phyloP scores from a whole-genome alignment of 1,139 yeast species.

The Taiozyma sp. region DNA sequence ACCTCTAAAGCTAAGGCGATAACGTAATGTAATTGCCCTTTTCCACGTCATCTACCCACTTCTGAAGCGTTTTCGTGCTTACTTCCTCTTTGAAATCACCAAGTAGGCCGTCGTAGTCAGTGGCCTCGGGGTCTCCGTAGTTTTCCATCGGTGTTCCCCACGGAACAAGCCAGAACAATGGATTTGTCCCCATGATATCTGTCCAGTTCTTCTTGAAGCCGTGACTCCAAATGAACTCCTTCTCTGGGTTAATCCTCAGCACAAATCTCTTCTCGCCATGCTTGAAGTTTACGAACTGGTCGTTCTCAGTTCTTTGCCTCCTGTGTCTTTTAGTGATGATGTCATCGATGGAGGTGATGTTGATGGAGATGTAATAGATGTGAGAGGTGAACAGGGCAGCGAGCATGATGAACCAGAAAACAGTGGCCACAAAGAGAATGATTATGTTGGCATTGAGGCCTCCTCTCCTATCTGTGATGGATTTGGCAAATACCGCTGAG shows the following conservation, averaged over 20 bases:
- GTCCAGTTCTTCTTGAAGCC: constrained; percentile 23
- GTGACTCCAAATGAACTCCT: constrained; percentile 25
- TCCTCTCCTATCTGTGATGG: constrained; percentile 24
- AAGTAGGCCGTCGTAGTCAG: constrained; percentile 8
- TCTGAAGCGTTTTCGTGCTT: constrained; percentile 5
- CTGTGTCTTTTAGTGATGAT: constrained; percentile 20
- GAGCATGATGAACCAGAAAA: constrained; percentile 41
- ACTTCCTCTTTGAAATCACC: constrained; percentile 16
- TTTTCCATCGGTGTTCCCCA: constrained; percentile 9
- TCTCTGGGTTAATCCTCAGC: constrained; percentile 20
- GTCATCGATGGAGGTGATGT: constrained; percentile 43
- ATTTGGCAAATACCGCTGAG: constrained; percentile 27
- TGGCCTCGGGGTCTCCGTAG: background rate
- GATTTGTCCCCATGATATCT: constrained; percentile 18
- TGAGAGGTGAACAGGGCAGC: constrained; percentile 34
- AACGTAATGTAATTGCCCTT: constrained; percentile 9
- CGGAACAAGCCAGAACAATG: constrained; percentile 17
- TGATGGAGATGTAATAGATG: constrained; percentile 34
- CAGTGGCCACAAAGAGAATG: constrained; percentile 35
- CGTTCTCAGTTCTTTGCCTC: constrained; percentile 7
- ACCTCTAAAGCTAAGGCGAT: background rate
- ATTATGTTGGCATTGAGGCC: constrained; percentile 43
- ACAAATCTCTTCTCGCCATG: constrained; percentile 20
- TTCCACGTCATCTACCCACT: constrained; percentile 4
- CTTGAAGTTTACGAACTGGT: constrained; percentile 11